Evolutionary conservation across 2,329 filamentous ascomycete genomes (phyloP).

Genomic region (Pestalotiopsis sp.): DNA sequence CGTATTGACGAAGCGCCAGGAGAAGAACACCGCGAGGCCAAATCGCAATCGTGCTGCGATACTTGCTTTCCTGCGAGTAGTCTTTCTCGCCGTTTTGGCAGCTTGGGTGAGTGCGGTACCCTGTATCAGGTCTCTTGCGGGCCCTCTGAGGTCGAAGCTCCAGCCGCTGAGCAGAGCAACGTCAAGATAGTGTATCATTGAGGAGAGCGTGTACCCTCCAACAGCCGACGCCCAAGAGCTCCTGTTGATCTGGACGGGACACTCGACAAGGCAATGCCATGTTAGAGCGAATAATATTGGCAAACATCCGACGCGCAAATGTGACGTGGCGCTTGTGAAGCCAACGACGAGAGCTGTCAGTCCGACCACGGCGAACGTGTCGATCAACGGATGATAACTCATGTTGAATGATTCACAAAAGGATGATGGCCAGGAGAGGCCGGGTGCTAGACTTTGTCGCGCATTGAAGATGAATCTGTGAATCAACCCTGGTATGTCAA

Average conservation of each 20-base stretch:
- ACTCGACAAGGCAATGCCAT: slow-evolving; percentile 12
- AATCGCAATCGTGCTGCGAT: slow-evolving; percentile 9
- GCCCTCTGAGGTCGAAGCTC: slow-evolving; percentile 12
- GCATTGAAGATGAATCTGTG: too few relatives aligned
- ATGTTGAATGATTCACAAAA: neutral
- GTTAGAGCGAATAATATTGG: slow-evolving; percentile 10
- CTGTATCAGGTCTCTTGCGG: neutral
- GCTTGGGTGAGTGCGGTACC: neutral
- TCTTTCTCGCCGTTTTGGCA: neutral
- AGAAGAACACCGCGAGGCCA: slow-evolving; percentile 15
- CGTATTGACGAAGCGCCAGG: slow-evolving; percentile 17
- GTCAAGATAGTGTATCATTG: slow-evolving; percentile 14
- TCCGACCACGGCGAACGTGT: neutral
- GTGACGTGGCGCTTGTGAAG: neutral
- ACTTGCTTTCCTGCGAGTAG: neutral
- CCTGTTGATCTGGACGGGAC: slow-evolving; percentile 10
- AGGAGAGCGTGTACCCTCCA: slow-evolving; percentile 13
- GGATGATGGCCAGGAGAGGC: too few relatives aligned
- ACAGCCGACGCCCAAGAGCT: slow-evolving; percentile 14
- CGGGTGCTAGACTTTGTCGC: too few relatives aligned
- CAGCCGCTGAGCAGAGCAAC: slow-evolving; percentile 13
- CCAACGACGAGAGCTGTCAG: neutral
- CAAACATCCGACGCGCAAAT: neutral
- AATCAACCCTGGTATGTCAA: too few relatives aligned
- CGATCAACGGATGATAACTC: neutral